Evolutionary conservation across 352 stramenopile species (phyloP).

Genomic region (Halophytophthora batemanensis): DNA sequence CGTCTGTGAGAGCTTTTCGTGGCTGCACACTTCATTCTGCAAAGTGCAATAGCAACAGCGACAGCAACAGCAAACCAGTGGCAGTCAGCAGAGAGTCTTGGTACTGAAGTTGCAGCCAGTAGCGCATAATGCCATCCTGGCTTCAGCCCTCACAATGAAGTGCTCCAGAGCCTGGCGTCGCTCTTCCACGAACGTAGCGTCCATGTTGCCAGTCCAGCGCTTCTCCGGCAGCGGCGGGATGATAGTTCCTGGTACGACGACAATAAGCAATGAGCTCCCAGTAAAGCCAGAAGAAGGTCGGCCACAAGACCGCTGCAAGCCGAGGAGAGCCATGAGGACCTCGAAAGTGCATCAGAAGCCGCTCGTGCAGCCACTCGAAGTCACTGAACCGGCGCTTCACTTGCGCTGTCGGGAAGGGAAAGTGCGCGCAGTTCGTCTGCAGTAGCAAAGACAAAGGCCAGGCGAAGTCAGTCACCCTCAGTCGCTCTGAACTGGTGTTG

Average conservation of each 20-base stretch:
- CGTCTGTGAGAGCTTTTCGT: slow-evolving; percentile 81
- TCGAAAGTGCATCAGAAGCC: slow-evolving; percentile 74
- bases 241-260: slow-evolving; percentile 59
- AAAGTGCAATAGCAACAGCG: too few relatives aligned
- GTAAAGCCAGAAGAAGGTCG: background rate
- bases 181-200: slow-evolving; percentile 88
- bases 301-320: background rate
- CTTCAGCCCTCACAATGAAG: slow-evolving; percentile 62
- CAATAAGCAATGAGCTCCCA: background rate
- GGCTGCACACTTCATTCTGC: slow-evolving; percentile 85
- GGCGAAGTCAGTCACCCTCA: background rate
- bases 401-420: slow-evolving; percentile 66
- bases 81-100: background rate
- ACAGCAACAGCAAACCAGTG: too few relatives aligned
- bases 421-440: slow-evolving; percentile 65
- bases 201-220: slow-evolving; percentile 86
- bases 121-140: too few relatives aligned
- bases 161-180: slow-evolving; percentile 82
- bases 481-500: background rate
- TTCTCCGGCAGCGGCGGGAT: slow-evolving; percentile 88
- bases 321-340: slow-evolving; percentile 18
- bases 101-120: background rate
- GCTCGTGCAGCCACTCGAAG: slow-evolving; percentile 88
- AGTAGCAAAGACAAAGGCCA: background rate
- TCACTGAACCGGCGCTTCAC: slow-evolving; percentile 88